Evolutionary conservation across 208 protist genomes (phyloP).

Genomic region (Novymonas esmeraldas): DNA sequence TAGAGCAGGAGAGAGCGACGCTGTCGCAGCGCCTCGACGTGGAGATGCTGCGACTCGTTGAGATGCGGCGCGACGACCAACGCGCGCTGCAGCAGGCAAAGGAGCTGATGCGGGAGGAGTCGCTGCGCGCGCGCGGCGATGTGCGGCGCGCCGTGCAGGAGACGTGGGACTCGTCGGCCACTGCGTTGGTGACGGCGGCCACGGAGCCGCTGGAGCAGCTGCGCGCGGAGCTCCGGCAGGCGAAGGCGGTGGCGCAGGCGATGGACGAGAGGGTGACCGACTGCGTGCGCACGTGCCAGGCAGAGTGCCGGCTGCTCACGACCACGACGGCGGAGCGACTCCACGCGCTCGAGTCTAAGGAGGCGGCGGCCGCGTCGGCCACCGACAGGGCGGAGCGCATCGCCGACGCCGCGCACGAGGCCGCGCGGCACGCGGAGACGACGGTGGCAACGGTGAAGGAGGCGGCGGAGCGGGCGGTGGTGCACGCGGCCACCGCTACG

Average conservation of each 20-base stretch:
- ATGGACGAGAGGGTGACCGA: conserved; percentile 58
- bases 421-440: conserved; percentile 41
- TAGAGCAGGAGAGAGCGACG: conserved; percentile 62
- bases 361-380: conserved; percentile 47
- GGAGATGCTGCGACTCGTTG: conserved; percentile 68
- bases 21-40: conserved; percentile 68
- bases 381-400: conserved; percentile 77
- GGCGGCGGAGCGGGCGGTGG: conserved; percentile 36
- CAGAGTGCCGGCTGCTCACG: conserved; percentile 53
- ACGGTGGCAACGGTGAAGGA: conserved; percentile 39
- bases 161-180: conserved; percentile 46
- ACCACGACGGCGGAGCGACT: conserved; percentile 58
- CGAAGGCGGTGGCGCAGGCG: conserved; percentile 31
- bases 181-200: conserved; percentile 43
- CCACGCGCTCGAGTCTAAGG: conserved; percentile 65
- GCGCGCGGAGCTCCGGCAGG: conserved; percentile 38
- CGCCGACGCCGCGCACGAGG: conserved; percentile 59
- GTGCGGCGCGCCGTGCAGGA: conserved; percentile 59
- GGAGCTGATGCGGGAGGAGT: conserved; percentile 43
- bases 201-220: conserved; percentile 49
- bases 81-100: conserved; percentile 45
- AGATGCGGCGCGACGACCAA: conserved; percentile 72
- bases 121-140: conserved; percentile 17
- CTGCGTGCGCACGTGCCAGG: conserved; percentile 50
- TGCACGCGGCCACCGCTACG: conserved; percentile 37